Percentiles rank a stretch among this genome's conserved stretches.
Evolutionary conservation across 306 rosid species (phyloP).

Genomic region (Quercus variabilis): DNA sequence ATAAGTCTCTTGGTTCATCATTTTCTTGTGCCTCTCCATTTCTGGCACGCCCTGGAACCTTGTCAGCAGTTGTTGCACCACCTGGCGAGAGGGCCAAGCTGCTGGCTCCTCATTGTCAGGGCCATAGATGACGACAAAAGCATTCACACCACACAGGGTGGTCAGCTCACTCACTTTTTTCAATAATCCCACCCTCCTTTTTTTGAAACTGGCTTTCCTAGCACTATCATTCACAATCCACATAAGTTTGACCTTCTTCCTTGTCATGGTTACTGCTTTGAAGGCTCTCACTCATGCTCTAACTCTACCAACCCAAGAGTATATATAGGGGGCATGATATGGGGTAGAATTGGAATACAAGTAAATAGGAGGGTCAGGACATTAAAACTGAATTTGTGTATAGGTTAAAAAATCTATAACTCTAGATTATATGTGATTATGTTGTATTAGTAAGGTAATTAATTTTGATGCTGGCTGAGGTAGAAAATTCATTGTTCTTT

Average conservation of each 20-base stretch:
- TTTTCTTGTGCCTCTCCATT: conserved; percentile 23
- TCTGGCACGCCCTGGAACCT: conserved; percentile 22
- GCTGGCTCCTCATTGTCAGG: conserved; percentile 2
- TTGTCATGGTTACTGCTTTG: conserved; percentile 21
- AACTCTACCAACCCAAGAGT: background rate
- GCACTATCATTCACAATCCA: conserved; percentile 32
- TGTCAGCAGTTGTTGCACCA: conserved; percentile 12
- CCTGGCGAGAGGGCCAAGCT: conserved; percentile 27
- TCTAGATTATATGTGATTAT: background rate
- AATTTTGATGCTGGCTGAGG: conserved; percentile 2
- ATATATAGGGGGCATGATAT: background rate
- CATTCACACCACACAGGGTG: conserved; percentile 30
- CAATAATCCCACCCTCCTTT: conserved; percentile 25
- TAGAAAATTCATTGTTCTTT: background rate
- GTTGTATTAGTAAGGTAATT: background rate
- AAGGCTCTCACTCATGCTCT: background rate
- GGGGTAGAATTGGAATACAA: background rate
- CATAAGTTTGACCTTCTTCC: conserved; percentile 25
- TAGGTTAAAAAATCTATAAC: background rate
- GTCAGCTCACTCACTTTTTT: conserved; percentile 38
- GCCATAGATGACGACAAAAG: conserved; percentile 17
- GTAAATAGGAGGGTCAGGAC: background rate
- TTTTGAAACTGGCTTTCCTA: conserved; percentile 29
- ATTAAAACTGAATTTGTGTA: background rate
- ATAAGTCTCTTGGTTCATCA: conserved; percentile 33